Conservation (phyloP, 805 yeast species). For the Metschnikowia lachancei region DNA sequence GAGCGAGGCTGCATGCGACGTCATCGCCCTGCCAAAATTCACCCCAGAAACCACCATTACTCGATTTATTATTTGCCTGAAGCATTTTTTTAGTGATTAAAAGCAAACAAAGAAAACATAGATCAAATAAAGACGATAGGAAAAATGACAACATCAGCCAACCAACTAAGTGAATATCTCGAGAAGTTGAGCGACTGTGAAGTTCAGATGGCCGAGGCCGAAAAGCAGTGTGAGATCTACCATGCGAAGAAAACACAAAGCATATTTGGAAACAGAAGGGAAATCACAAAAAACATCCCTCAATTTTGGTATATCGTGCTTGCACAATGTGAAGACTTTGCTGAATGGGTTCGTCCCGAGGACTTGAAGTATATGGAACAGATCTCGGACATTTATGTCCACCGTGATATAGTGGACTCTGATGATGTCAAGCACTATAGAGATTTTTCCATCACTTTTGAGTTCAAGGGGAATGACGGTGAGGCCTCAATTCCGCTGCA, state of each 20-base stretch:
- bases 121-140: background rate
- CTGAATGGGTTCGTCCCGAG: constrained; percentile 71
- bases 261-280: constrained; percentile 57
- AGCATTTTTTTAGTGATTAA: too few relatives aligned
- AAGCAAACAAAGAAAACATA: too few relatives aligned
- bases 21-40: too few relatives aligned
- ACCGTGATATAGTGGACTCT: constrained; percentile 42
- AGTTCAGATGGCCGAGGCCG: constrained; percentile 56
- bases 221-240: constrained; percentile 55
- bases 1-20: too few relatives aligned
- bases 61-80: too few relatives aligned
- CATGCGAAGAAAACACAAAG: constrained; percentile 53
- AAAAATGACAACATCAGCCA: constrained; percentile 8
- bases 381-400: constrained; percentile 61
- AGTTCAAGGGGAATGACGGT: constrained; percentile 36
- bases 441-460: constrained; percentile 59
- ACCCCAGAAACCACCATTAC: too few relatives aligned
- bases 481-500: constrained; percentile 53
- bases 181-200: constrained; percentile 56
- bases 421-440: constrained; percentile 39
- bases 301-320: constrained; percentile 86
- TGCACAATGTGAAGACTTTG: constrained; percentile 80
- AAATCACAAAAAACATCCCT: constrained; percentile 53
- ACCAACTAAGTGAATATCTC: constrained; percentile 29
- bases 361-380: constrained; percentile 75